These are phyloP conservation scores for Lentinula guzmanii DNA, from an alignment of 768 basidiomycete species.

Conservation along the genomic window DNA sequence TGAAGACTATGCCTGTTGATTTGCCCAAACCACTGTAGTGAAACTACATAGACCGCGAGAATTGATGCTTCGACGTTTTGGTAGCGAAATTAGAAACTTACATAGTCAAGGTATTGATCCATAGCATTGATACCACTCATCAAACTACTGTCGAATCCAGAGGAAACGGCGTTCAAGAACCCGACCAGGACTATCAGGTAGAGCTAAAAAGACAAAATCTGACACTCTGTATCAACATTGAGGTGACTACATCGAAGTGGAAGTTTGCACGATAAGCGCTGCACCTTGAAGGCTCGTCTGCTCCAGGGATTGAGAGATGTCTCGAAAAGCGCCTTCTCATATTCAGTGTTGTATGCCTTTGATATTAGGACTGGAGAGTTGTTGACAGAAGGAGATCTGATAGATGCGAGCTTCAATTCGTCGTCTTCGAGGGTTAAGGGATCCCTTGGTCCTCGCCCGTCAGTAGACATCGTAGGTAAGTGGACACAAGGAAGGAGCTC, in stretches of 20 bases:
- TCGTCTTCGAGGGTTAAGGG: background rate
- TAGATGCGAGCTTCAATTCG: background rate
- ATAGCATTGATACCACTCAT: slow-evolving; percentile 10
- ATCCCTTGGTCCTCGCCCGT: background rate
- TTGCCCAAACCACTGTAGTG: background rate
- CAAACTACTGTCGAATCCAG: slow-evolving; percentile 9
- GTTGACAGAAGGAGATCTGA: background rate
- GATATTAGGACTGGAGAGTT: background rate
- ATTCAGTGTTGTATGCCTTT: slow-evolving; percentile 4
- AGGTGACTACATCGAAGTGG: no score
- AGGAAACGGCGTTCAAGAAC: slow-evolving; percentile 7
- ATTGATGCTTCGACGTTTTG: background rate
- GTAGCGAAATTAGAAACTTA: background rate
- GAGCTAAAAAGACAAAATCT: background rate
- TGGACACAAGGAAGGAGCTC: background rate
- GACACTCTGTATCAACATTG: background rate
- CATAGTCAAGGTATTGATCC: slow-evolving; percentile 6
- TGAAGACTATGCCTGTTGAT: slow-evolving; percentile 6
- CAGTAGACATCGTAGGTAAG: background rate
- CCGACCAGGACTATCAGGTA: slow-evolving; percentile 6
- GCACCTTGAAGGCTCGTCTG: slow-evolving; percentile 1
- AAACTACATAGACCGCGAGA: background rate
- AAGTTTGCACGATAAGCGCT: no score
- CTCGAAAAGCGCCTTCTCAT: background rate
- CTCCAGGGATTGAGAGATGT: slow-evolving; percentile 4